Base-by-base conservation (phyloP, 2,329 filamentous ascomycete species). In the Coleophoma cylindrospora region DNA sequence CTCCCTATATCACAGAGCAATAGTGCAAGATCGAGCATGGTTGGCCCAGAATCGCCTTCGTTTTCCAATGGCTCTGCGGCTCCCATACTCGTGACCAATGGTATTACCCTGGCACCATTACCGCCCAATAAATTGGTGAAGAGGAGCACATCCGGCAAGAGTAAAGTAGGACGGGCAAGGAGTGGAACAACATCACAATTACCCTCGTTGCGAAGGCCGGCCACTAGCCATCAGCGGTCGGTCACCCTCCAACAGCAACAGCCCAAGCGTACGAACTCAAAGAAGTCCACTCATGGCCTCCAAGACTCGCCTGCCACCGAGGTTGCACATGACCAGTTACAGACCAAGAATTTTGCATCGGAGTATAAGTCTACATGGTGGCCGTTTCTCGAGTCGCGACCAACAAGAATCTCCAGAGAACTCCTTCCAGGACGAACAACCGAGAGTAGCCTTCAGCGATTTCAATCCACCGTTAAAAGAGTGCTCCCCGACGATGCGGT, bases 61-160 rank as follows among this genome's bases (percentile, higher is more conserved):
- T 80, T 81, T 64, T 87, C 84, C 15, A 79, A 87, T 68, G 79
- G 76, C 52, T 89, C 86, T 34, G 78, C 75, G 1, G 81, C 77
- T 21, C 83, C 86, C 14, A 86, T 90, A 51, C 66, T 86, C 19
- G 57, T 58, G 3, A 53, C 56, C 47, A 54, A 59, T 43, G 51
- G 48, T 22, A 59, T 50, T 43, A 67, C 70, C 10, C 67, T 71
- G 19, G 59, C 66, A 14, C 74, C 74, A 53, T 66, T 81, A 33
- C 72, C 80, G 9, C 84, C 83, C 15, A 91, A 91, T 67, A 91
- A 89, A 70, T 74, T 91, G 38, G 86, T 91, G 47, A 92, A 92
- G 69, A 81, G 87, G 53, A 76, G 80, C 36, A 76, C 83, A 3
- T 81, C 85, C 17, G 70, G 74, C 43, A 75, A 76, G 56, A 70